Conservation (phyloP, 2,329 filamentous ascomycete genomes). For the Corynespora cassiicola region DNA sequence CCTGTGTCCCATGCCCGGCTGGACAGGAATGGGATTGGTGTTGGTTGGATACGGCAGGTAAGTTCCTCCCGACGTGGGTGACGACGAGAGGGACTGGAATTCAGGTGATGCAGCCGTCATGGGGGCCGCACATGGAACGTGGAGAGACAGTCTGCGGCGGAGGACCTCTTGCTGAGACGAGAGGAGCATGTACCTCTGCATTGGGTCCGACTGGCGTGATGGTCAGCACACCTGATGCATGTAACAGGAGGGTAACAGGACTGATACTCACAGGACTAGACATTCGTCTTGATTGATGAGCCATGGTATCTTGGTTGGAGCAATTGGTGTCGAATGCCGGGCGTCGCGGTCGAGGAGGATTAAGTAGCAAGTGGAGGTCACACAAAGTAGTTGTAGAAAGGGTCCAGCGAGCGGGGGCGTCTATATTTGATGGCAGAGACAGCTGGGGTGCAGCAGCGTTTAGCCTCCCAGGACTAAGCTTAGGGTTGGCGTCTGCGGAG, state of each 20-base stretch:
- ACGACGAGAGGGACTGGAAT: slow-evolving; percentile 41
- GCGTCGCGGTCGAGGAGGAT: not conserved
- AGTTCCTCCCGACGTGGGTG: slow-evolving; percentile 27
- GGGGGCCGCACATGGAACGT: slow-evolving; percentile 38
- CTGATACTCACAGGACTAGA: slow-evolving; percentile 30
- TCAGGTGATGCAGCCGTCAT: slow-evolving; percentile 44
- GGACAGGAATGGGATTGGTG: slow-evolving; percentile 30
- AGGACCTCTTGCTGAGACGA: slow-evolving; percentile 49
- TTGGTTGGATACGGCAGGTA: slow-evolving; percentile 27
- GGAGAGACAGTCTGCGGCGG: slow-evolving; percentile 47
- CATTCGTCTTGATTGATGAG: slow-evolving; percentile 26
- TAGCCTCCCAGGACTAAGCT: slow-evolving; percentile 15
- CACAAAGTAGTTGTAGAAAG: not conserved
- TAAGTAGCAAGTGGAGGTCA: not conserved
- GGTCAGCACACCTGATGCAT: slow-evolving; percentile 18
- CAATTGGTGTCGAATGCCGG: not conserved
- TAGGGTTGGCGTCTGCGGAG: slow-evolving; percentile 12
- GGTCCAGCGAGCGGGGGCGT: slow-evolving; percentile 9
- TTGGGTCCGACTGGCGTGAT: slow-evolving; percentile 27
- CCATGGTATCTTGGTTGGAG: slow-evolving; percentile 8
- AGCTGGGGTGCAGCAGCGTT: slow-evolving; percentile 4
- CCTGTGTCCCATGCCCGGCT: slow-evolving; percentile 20
- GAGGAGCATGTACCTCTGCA: slow-evolving; percentile 49
- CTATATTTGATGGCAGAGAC: slow-evolving; percentile 1
- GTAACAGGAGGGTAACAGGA: not conserved